Evolutionary conservation across 352 stramenopile genomes (phyloP), one percentile per base, ranked within the genome.

Genomic region (Chrysophaeum taylorii): DNA sequence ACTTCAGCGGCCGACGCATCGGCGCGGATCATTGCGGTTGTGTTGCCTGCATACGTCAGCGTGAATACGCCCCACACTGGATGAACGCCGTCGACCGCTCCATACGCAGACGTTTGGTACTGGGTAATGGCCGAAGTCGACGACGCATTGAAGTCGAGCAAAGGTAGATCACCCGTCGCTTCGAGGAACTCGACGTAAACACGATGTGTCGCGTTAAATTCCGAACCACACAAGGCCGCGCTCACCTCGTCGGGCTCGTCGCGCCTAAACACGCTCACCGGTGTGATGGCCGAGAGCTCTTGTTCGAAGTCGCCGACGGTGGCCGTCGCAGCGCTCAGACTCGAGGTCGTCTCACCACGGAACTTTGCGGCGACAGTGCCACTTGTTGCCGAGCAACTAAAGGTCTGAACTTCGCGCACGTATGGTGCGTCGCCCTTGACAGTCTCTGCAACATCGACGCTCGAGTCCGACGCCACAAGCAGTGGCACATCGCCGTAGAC

Each of bases 1-100:
- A 96, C 68, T 0, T 70, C 64, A 9, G 70, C 60, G 0, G 70
- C 73, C 14, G 78, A 79, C 1, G 86, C 87, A 48, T 93, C 82
- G 63, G 91, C 91, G 14, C 76, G 77, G 25, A 96, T 75, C 14
- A 63, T 67, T 0, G 66, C 39, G 0, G 88, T 95, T 0, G 69
- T 79, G 48, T 76, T 76, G 16, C 79, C 81, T 27, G 78, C 75
- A 29, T 86, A 81, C 1, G 69, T 67, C 0, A 96, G 71, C 0
- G 69, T 79, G 73, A 95, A 96, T 12, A 78, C 85, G 0, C 90
- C 90, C 86, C 87, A 95, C 0, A 91, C 77, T 0, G 88, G 88
- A 35, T 91, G 89, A 27, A 94, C 80, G 0, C 87, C 88, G 41
- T 78, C 81, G 29, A 94, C 76, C 1, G 70, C 76, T 31, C 85